phyloP scores from a whole-genome alignment of 2,329 filamentous ascomycete species.

The Tolypocladium guangdongense region DNA sequence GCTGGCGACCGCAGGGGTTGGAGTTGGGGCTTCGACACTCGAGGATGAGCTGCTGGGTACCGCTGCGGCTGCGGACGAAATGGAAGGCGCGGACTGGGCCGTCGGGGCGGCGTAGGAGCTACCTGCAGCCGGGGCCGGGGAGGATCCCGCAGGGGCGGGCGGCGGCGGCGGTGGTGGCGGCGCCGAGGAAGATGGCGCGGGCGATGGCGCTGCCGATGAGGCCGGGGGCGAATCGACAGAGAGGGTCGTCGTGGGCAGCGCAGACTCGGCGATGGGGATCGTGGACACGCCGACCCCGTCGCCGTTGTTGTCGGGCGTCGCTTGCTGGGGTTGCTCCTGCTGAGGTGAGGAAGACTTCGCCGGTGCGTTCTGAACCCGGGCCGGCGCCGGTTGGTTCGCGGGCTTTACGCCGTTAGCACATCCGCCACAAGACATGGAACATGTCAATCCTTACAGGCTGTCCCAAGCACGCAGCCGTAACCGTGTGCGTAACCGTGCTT shows the following conservation, averaged over 20 bases:
- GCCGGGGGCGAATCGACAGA: neutral
- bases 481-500: conserved; percentile 3
- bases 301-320: conserved; percentile 8
- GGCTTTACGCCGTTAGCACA: neutral
- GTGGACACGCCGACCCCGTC: conserved; percentile 19
- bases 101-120: neutral
- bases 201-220: neutral
- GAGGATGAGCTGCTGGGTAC: neutral
- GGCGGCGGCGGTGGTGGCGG: neutral
- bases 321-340: neutral
- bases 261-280: conserved; percentile 14
- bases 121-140: neutral
- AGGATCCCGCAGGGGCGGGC: neutral
- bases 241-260: conserved; percentile 18
- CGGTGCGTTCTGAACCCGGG: neutral
- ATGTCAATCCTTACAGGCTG: neutral
- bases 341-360: neutral
- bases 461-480: conserved; percentile 2
- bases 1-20: neutral
- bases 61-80: neutral
- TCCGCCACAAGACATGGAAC: neutral
- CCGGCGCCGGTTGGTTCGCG: neutral
- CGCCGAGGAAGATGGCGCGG: neutral
- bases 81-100: neutral
- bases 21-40: neutral